Percentiles rank a stretch among this genome's conserved stretches.
These are phyloP conservation scores for Amylocarpus encephaloides DNA, from an alignment of 2,329 filamentous ascomycete species.

Conservation along the genomic window DNA sequence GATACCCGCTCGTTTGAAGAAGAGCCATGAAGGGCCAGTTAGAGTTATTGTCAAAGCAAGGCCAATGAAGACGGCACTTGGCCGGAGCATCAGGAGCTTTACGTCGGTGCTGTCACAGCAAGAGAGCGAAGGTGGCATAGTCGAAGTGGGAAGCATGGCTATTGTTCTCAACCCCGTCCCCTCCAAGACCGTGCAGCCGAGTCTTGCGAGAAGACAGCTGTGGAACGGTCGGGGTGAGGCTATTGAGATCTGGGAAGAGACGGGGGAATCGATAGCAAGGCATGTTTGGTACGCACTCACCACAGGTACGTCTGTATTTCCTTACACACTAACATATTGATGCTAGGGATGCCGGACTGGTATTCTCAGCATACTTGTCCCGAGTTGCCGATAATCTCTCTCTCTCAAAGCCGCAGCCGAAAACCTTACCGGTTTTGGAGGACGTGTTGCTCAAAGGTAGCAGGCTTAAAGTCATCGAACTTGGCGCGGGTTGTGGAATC, in stretches of 20 bases:
- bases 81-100: no score
- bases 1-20: slow-evolving; percentile 6
- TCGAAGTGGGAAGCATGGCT: slow-evolving; percentile 22
- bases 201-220: slow-evolving; percentile 24
- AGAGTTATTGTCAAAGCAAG: no score
- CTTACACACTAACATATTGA: slow-evolving; percentile 13
- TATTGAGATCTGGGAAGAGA: slow-evolving; percentile 57
- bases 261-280: slow-evolving; percentile 64
- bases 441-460: slow-evolving; percentile 10
- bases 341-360: slow-evolving; percentile 34
- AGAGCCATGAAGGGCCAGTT: slow-evolving; percentile 13
- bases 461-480: slow-evolving; percentile 50
- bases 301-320: slow-evolving; percentile 17
- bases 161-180: slow-evolving; percentile 6
- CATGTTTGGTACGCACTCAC: slow-evolving; percentile 54
- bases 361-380: slow-evolving; percentile 33
- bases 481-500: slow-evolving; percentile 63
- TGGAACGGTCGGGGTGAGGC: not conserved
- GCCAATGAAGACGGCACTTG: no score
- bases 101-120: slow-evolving; percentile 5
- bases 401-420: slow-evolving; percentile 2
- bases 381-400: not conserved
- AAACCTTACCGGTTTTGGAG: slow-evolving; percentile 9
- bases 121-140: slow-evolving; percentile 12
- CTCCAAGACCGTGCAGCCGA: not conserved